phyloP scores from a whole-genome alignment of 1,139 yeast genomes.

The Taphrina communis region DNA sequence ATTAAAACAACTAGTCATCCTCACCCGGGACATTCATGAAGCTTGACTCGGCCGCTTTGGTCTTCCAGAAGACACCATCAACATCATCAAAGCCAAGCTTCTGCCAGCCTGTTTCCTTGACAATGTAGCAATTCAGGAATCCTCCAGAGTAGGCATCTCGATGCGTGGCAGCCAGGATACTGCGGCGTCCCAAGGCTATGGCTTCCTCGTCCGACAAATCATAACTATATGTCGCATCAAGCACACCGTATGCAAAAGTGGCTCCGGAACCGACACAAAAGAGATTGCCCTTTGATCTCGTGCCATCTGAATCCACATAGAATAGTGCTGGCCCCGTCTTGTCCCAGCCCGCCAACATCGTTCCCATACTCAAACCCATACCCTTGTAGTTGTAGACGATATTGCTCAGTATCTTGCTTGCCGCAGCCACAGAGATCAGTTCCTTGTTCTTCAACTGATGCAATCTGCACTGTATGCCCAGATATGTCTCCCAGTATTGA shows the following conservation, averaged over 20 bases:
- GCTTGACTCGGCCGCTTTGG: slow-evolving; percentile 84
- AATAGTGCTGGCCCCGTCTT: slow-evolving; percentile 94
- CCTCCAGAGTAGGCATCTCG: slow-evolving; percentile 99
- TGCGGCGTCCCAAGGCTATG: slow-evolving; percentile 88
- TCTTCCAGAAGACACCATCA: slow-evolving; percentile 89
- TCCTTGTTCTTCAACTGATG: slow-evolving; percentile 94
- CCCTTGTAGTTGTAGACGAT: slow-evolving; percentile 93
- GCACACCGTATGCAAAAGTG: slow-evolving; percentile 98
- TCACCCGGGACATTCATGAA: slow-evolving; percentile 75
- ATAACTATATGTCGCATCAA: slow-evolving; percentile 89
- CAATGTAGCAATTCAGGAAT: slow-evolving; percentile 84
- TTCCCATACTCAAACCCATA: slow-evolving; percentile 89
- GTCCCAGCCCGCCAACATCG: slow-evolving; percentile 61
- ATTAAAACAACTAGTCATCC: slow-evolving; percentile 12
- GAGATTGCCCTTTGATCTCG: slow-evolving; percentile 89
- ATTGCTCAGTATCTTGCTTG: slow-evolving; percentile 89
- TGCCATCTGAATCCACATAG: slow-evolving; percentile 97
- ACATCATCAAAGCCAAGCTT: slow-evolving; percentile 96
- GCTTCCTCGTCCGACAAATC: slow-evolving; percentile 92
- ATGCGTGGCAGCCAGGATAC: slow-evolving; percentile 96
- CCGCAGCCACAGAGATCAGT: slow-evolving; percentile 95
- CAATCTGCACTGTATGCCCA: slow-evolving; percentile 93
- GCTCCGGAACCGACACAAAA: slow-evolving; percentile 99
- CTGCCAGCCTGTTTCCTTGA: slow-evolving; percentile 91
- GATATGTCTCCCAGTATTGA: slow-evolving; percentile 99